Evolutionary conservation across 2,329 filamentous ascomycete species (phyloP), one percentile per base, ranked within the genome.

Genomic region (Fusarium torulosum): DNA sequence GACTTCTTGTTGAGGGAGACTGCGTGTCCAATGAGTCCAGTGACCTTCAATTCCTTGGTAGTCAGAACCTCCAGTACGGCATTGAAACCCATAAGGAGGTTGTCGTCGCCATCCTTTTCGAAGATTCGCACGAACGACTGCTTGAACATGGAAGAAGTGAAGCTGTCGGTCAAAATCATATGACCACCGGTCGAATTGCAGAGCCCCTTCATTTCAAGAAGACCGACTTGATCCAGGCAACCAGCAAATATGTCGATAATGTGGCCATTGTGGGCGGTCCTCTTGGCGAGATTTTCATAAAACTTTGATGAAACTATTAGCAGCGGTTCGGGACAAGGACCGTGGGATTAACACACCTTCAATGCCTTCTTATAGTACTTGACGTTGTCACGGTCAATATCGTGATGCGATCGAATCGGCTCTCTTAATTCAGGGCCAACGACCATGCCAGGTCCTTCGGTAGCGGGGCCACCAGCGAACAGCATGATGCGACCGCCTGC

Each of bases 331-430:
- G 11, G 20, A 20, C 19, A 35, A 21, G n/a, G 13, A 19, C 4
- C 6, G 8, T 14, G 8, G 7, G 14, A 31, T 20, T 15, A 35
- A 17, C 83, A 59, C 79, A 93, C 91, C 88, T 98, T 99, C 50
- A 97, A 81, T 21, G 96, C 96, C 82, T 99, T 99, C 86, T 99
- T 99, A 83, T 97, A 98, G 82, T 98, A 97, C 80, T 99, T 99
- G 82, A 97, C 97, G 78, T 97, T 97, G 80, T 99, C 96, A 59
- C 94, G 90, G 78, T 99, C 96, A 79, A 99, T 99, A 75, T 99
- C 96, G 80, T 99, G 96, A 81, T 99, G 96, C 41, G 95, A 98
- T 76, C 96, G 91, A 70, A 99, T 98, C 11, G 96, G 94, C 78
- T 99, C 96, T 78, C 95, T 91, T 69, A 99, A 84, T 80, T 99